A percentile compares a stretch with the other conserved stretches of the same genome.
Conservation (phyloP, 2,329 filamentous ascomycete genomes). For the Huntiella decipiens region DNA sequence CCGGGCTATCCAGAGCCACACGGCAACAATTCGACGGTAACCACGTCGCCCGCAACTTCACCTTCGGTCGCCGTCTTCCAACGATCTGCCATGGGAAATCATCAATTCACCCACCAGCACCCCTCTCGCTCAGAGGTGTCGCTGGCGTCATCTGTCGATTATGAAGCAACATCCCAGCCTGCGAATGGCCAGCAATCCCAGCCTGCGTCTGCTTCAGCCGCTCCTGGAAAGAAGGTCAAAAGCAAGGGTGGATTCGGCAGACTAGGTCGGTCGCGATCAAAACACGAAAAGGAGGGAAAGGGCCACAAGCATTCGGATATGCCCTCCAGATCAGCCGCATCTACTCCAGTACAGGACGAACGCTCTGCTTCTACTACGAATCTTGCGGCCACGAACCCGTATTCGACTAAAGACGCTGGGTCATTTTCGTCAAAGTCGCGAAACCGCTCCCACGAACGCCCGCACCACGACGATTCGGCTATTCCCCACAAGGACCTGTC, state of each 20-base stretch:
- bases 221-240: conserved; percentile 27
- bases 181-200: background rate
- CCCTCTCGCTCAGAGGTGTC: conserved; percentile 34
- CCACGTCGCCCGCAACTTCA: background rate
- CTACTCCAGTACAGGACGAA: conserved; percentile 9
- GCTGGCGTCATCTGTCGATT: conserved; percentile 28
- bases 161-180: conserved; percentile 18
- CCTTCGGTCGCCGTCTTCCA: conserved; percentile 13
- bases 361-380: conserved; percentile 6
- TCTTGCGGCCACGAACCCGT: background rate
- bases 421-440: conserved; percentile 30
- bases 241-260: conserved; percentile 33
- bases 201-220: background rate
- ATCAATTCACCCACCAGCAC: conserved; percentile 22
- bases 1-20: too few relatives aligned
- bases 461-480: conserved; percentile 20
- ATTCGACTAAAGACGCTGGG: conserved; percentile 5
- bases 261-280: conserved; percentile 31
- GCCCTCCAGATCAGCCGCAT: conserved; percentile 7
- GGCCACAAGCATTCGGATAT: background rate
- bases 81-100: conserved; percentile 15
- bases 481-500: conserved; percentile 7
- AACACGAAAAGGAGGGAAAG: conserved; percentile 29
- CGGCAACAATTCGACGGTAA: too few relatives aligned
- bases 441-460: conserved; percentile 57